Conservation (phyloP, 805 yeast species). For the Saccharomycopsis synnaedendra region DNA sequence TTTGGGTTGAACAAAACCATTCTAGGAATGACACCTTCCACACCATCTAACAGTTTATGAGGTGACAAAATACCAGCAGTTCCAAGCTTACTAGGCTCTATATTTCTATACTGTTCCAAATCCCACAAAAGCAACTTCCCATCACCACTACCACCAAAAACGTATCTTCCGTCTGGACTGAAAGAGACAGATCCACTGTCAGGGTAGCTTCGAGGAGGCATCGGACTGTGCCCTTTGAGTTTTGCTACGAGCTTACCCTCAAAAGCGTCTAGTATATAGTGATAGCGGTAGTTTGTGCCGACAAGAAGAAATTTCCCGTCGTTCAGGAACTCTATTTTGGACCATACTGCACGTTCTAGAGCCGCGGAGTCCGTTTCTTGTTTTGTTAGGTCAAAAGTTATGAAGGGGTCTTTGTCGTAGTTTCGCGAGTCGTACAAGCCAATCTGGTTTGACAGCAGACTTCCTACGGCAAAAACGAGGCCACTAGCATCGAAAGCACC, state of each 20-base stretch:
- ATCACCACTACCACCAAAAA: slow-evolving; percentile 40
- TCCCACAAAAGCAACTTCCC: slow-evolving; percentile 35
- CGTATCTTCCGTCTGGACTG: slow-evolving; percentile 56
- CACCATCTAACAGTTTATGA: slow-evolving; percentile 11
- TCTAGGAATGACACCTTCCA: slow-evolving; percentile 30
- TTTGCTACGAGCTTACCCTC: slow-evolving; percentile 39
- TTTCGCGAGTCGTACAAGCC: slow-evolving; percentile 52
- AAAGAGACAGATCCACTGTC: slow-evolving; percentile 48
- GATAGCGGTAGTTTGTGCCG: slow-evolving; percentile 32
- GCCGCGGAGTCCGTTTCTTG: slow-evolving; percentile 17
- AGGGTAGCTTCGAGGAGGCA: slow-evolving; percentile 32
- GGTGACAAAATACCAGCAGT: slow-evolving; percentile 14
- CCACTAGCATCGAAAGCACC: slow-evolving; percentile 81
- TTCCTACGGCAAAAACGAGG: slow-evolving; percentile 61
- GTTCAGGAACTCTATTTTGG: slow-evolving; percentile 67
- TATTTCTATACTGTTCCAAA: slow-evolving; percentile 23
- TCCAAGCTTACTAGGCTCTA: neutral
- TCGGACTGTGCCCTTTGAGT: slow-evolving; percentile 36
- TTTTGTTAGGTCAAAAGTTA: slow-evolving; percentile 26
- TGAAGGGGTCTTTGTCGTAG: slow-evolving; percentile 48
- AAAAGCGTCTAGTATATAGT: slow-evolving; percentile 60
- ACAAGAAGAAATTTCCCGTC: slow-evolving; percentile 57
- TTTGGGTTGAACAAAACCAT: slow-evolving; percentile 52
- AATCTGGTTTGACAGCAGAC: slow-evolving; percentile 30
- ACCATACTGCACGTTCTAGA: slow-evolving; percentile 29